Conservation (phyloP, 2,329 filamentous ascomycete genomes). For the Trichoderma sp. region DNA sequence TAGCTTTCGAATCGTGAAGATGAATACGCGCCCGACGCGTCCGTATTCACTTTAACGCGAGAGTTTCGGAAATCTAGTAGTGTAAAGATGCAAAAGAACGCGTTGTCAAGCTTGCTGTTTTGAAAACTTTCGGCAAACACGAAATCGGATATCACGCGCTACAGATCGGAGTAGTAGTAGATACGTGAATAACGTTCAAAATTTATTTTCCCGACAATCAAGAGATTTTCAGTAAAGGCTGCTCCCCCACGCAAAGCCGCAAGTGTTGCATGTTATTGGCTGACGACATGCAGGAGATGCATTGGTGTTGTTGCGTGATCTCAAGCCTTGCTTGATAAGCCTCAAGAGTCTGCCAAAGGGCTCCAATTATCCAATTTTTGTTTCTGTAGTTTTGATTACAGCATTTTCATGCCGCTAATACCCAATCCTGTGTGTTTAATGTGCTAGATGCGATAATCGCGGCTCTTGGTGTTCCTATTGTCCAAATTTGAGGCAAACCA, state of each 20-base stretch:
- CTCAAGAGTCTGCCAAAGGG: background rate
- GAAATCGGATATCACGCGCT: background rate
- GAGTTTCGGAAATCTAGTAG: too few relatives aligned
- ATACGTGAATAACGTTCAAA: background rate
- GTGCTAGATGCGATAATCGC: too few relatives aligned
- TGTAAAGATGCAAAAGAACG: background rate
- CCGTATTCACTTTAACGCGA: background rate
- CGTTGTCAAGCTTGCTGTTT: background rate
- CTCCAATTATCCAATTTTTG: too few relatives aligned
- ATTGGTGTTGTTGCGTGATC: background rate
- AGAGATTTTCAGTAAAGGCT: background rate
- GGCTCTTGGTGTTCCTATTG: too few relatives aligned
- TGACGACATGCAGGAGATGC: background rate
- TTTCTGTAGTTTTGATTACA: too few relatives aligned
- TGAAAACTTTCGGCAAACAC: background rate
- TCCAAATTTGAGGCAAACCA: too few relatives aligned
- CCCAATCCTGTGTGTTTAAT: too few relatives aligned
- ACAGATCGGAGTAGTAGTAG: background rate
- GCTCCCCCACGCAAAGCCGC: background rate
- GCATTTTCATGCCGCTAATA: rapidly evolving
- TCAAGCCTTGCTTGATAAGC: background rate
- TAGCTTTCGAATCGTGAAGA: background rate
- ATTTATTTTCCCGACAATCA: background rate
- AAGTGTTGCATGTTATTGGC: background rate
- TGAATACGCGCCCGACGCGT: background rate